Conservation (phyloP, 805 yeast genomes). For the Yarrowia osloensis region DNA sequence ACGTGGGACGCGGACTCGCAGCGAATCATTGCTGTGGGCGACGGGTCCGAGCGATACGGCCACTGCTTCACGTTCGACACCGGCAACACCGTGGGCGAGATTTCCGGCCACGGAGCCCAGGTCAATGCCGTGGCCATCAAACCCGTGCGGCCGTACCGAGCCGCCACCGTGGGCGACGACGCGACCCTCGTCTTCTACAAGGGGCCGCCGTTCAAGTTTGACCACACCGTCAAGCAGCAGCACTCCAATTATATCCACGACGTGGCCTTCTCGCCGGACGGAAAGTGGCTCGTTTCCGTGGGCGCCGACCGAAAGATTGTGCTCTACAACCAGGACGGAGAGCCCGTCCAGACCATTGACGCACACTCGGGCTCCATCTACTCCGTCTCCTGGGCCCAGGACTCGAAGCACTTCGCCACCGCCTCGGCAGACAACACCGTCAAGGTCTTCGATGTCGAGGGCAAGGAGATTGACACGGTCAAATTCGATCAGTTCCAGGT, state of each 20-base stretch:
- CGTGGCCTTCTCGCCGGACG: constrained; percentile 80
- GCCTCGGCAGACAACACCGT: constrained; percentile 80
- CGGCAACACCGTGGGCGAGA: constrained; percentile 96
- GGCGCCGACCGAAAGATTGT: constrained; percentile 81
- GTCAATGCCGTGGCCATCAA: constrained; percentile 83
- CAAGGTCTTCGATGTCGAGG: constrained; percentile 60
- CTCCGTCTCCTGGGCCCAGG: constrained; percentile 68
- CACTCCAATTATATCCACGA: constrained; percentile 81
- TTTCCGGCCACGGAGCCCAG: constrained; percentile 84
- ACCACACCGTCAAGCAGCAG: constrained; percentile 65
- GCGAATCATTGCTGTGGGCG: constrained; percentile 90
- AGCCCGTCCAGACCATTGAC: constrained; percentile 51
- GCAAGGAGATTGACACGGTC: constrained; percentile 6
- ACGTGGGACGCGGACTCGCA: constrained; percentile 91
- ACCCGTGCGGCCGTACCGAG: constrained; percentile 86
- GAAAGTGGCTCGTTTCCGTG: constrained; percentile 70
- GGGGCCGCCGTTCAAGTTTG: constrained; percentile 94
- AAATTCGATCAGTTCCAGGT: constrained; percentile 56
- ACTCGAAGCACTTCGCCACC: constrained; percentile 63
- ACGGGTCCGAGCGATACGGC: constrained; percentile 88
- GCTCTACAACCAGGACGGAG: constrained; percentile 83
- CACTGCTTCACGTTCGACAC: constrained; percentile 92
- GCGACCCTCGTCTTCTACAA: constrained; percentile 76
- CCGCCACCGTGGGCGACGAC: constrained; percentile 91
- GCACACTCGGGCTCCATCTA: constrained; percentile 79